These are phyloP conservation scores for Hypoxylon sp. DNA, from an alignment of 2,329 filamentous ascomycete species.

Conservation along the genomic window DNA sequence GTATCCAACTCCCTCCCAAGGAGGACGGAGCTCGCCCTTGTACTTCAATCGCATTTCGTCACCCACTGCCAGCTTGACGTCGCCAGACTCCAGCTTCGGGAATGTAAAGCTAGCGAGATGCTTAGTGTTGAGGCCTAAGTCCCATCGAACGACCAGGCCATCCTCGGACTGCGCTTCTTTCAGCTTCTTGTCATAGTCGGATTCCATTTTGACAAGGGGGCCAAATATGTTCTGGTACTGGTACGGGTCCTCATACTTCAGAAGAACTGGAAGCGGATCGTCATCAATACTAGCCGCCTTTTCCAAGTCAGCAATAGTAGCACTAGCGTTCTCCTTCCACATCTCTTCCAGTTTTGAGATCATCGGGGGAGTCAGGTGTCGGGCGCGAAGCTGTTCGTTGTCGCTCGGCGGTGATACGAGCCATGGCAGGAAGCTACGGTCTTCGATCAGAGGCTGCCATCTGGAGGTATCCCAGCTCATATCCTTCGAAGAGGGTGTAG, in stretches of 20 bases:
- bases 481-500: conserved; percentile 95
- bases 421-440: conserved; percentile 94
- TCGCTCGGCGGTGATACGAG: conserved; percentile 90
- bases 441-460: conserved; percentile 97
- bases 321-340: conserved; percentile 95
- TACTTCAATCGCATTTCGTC: conserved; percentile 99
- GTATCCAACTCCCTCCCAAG: conserved; percentile 98
- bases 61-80: conserved; percentile 97
- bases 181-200: conserved; percentile 98
- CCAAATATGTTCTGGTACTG: conserved; percentile 99
- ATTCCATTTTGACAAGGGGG: conserved; percentile 97
- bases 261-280: conserved; percentile 89
- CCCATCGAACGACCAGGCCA: conserved; percentile 93
- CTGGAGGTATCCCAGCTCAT: conserved; percentile 99
- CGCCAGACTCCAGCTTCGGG: conserved; percentile 95
- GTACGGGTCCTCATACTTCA: conserved; percentile 96
- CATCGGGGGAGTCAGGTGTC: conserved; percentile 92
- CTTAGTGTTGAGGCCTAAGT: conserved; percentile 96
- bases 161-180: conserved; percentile 99
- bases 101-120: conserved; percentile 95
- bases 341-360: conserved; percentile 97
- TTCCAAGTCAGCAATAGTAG: conserved; percentile 91
- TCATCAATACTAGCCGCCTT: conserved; percentile 93
- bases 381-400: conserved; percentile 93
- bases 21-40: conserved; percentile 88